Evolutionary conservation across 305 asterid genomes (phyloP).

Genomic region (Fraxinus angustifolia): DNA sequence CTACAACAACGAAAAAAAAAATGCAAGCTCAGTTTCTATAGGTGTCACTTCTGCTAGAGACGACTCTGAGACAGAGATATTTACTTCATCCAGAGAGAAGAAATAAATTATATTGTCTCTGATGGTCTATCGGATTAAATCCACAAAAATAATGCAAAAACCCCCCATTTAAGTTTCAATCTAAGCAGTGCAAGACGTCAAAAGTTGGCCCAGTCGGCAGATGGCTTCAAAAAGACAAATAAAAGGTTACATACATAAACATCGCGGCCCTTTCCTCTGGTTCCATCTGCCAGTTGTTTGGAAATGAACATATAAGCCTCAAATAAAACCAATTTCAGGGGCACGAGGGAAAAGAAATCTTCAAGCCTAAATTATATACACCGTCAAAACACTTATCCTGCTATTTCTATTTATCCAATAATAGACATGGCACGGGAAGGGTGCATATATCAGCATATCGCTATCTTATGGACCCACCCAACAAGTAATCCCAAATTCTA

Average conservation of each 20-base stretch:
- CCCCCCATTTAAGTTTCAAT: not conserved
- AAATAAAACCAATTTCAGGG: not conserved
- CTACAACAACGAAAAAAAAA: conserved; percentile 23
- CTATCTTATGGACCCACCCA: not conserved
- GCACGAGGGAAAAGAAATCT: not conserved
- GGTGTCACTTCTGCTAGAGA: not conserved
- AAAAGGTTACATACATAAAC: not conserved
- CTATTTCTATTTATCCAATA: not conserved
- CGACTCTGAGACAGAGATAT: not conserved
- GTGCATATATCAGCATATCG: not conserved
- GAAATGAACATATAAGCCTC: not conserved
- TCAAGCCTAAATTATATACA: not conserved
- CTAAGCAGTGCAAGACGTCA: not conserved
- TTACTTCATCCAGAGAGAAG: not conserved
- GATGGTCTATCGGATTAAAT: not conserved
- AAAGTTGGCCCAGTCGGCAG: not conserved
- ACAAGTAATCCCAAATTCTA: not conserved
- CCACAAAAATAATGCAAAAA: not conserved
- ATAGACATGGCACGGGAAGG: not conserved
- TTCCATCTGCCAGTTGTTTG: not conserved
- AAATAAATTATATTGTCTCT: not conserved
- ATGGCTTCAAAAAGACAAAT: not conserved
- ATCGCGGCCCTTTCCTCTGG: not conserved
- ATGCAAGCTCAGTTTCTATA: not conserved
- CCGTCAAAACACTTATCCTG: not conserved